These are phyloP conservation scores for Cystofilobasidium capitatum DNA, from an alignment of 768 basidiomycete genomes.

Conservation along the genomic window DNA sequence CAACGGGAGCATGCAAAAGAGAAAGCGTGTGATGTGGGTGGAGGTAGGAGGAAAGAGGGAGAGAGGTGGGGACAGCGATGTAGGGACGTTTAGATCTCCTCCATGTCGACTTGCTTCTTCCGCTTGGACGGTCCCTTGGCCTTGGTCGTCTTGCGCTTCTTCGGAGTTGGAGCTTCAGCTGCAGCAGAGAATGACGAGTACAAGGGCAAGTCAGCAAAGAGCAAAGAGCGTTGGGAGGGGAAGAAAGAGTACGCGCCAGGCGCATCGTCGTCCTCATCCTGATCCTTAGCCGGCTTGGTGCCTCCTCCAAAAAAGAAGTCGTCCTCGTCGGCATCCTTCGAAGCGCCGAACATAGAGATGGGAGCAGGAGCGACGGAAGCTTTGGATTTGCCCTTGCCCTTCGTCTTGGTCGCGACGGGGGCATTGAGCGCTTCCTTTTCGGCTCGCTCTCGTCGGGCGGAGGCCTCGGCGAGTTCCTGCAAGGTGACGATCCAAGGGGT, in stretches of 20 bases:
- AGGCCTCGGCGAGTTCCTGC: slow-evolving; percentile 21
- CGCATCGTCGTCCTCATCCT: slow-evolving; percentile 18
- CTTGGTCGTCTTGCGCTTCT: not conserved
- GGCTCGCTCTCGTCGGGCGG: slow-evolving; percentile 18
- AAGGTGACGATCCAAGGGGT: not conserved
- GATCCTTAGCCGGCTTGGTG: not conserved
- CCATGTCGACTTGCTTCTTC: slow-evolving; percentile 17
- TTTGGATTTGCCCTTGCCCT: slow-evolving; percentile 5
- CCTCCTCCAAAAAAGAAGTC: slow-evolving; percentile 20
- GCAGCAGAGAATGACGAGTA: not conserved
- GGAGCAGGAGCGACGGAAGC: not conserved
- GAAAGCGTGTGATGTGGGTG: not conserved
- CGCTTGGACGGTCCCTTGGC: slow-evolving; percentile 7
- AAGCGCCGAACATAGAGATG: not conserved
- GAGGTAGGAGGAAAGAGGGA: not conserved
- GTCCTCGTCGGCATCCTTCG: slow-evolving; percentile 26
- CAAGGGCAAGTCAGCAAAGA: not conserved
- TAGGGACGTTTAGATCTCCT: not conserved
- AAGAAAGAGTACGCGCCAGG: not conserved
- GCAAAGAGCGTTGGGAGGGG: not conserved
- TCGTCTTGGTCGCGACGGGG: not conserved
- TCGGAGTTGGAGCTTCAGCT: not conserved
- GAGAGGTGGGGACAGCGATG: not conserved
- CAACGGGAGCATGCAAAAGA: not conserved
- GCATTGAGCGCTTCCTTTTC: slow-evolving; percentile 14